phyloP scores from a whole-genome alignment of 768 basidiomycete species.

The Leccinum barrowsii region DNA sequence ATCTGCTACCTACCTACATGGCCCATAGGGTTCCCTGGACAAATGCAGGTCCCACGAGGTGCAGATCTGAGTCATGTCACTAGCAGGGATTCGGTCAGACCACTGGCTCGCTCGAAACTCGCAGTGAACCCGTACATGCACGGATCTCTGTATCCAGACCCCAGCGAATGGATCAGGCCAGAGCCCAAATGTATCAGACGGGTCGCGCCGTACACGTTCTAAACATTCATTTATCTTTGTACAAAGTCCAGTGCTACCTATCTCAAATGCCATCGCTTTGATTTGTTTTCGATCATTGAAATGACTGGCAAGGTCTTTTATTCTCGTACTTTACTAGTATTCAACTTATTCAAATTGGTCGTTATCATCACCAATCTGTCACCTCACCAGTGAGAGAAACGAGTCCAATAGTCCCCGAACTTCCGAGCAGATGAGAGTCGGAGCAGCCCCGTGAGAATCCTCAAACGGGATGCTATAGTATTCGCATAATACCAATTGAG shows the following conservation, averaged over 20 bases:
- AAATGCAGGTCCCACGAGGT: neutral
- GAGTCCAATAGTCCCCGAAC: neutral
- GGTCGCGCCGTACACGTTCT: conserved; percentile 1
- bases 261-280: no score
- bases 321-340: no score
- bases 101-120: neutral
- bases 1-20: conserved; percentile 20
- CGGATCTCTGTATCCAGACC: neutral
- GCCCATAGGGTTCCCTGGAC: conserved; percentile 11
- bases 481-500: neutral
- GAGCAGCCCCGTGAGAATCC: no score
- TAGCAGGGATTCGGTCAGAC: neutral
- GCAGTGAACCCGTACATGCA: neutral
- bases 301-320: neutral
- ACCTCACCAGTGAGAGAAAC: neutral
- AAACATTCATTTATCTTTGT: neutral
- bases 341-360: neutral
- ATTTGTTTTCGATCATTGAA: neutral
- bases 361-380: neutral
- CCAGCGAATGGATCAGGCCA: conserved; percentile 9
- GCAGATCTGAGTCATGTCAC: neutral
- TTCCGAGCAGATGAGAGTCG: neutral
- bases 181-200: conserved; percentile 13
- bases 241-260: neutral
- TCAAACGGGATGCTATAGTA: neutral